Evolutionary conservation across 805 yeast species (phyloP).

Genomic region (Dipodascus geniculatus): DNA sequence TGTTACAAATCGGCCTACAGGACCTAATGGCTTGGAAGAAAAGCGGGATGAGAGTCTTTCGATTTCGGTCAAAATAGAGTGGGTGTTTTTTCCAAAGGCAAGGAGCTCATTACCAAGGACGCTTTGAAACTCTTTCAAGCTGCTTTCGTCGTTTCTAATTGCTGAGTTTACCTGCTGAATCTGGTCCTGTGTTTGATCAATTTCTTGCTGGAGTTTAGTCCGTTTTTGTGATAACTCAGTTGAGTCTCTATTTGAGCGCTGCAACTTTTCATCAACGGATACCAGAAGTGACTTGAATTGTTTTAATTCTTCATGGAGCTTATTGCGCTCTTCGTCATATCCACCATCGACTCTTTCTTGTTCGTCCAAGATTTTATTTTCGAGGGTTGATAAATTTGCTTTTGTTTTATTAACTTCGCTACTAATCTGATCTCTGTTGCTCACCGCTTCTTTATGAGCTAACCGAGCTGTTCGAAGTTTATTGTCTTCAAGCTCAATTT

Average conservation of each 20-base stretch:
- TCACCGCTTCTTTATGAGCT: background rate
- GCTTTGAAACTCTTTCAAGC: background rate
- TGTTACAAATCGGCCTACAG: slow-evolving; percentile 53
- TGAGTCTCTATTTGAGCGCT: background rate
- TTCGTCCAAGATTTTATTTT: background rate
- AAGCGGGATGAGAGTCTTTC: slow-evolving; percentile 25
- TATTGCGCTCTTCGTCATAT: background rate
- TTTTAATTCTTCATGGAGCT: background rate
- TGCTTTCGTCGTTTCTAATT: background rate
- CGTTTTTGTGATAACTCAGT: no score
- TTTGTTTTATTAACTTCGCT: background rate
- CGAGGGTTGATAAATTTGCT: background rate
- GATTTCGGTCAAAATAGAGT: slow-evolving; percentile 32
- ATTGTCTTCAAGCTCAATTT: background rate
- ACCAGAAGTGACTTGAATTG: background rate
- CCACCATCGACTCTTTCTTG: background rate
- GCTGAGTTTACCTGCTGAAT: background rate
- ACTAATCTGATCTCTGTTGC: background rate
- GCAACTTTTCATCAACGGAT: background rate
- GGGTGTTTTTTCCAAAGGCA: slow-evolving; percentile 41
- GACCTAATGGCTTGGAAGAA: slow-evolving; percentile 59
- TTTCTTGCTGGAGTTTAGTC: background rate
- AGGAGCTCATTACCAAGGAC: slow-evolving; percentile 18
- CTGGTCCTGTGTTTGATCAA: background rate
- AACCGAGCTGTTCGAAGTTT: background rate